phyloP scores from a whole-genome alignment of 768 basidiomycete genomes.

The Nidularia pulvinata region DNA sequence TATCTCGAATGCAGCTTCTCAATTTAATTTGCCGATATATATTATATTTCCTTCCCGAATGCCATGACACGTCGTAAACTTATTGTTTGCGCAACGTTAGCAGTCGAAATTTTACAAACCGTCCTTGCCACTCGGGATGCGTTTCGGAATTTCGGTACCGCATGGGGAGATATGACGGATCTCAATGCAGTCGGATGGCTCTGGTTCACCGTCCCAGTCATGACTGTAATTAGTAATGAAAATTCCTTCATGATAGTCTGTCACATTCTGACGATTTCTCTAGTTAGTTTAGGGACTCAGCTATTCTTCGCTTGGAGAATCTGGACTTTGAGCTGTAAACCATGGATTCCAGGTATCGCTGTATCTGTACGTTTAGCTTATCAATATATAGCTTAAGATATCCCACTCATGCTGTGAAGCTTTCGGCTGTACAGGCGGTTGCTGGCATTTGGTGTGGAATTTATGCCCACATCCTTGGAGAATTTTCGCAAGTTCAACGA shows the following conservation, averaged over 20 bases:
- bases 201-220: slow-evolving; percentile 20
- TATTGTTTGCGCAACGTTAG: slow-evolving; percentile 12
- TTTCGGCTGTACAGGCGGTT: too few species aligned
- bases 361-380: slow-evolving; percentile 1
- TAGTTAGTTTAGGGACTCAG: slow-evolving; percentile 14
- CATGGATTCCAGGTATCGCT: slow-evolving; percentile 4
- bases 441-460: too few species aligned
- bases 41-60: slow-evolving; percentile 21
- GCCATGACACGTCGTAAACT: slow-evolving; percentile 15
- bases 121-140: slow-evolving; percentile 16
- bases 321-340: slow-evolving; percentile 5
- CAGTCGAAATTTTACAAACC: slow-evolving; percentile 14
- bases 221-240: slow-evolving; percentile 14
- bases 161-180: slow-evolving; percentile 18
- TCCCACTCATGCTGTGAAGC: neutral
- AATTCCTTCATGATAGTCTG: neutral
- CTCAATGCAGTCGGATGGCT: slow-evolving; percentile 12
- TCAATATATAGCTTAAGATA: neutral
- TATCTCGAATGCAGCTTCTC: neutral
- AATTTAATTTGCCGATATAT: slow-evolving; percentile 14
- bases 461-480: too few species aligned
- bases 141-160: slow-evolving; percentile 18
- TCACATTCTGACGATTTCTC: neutral
- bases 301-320: slow-evolving; percentile 14
- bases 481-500: too few species aligned